Conservation (phyloP, 2,329 filamentous ascomycete species). For the Colletotrichum liaoningense region DNA sequence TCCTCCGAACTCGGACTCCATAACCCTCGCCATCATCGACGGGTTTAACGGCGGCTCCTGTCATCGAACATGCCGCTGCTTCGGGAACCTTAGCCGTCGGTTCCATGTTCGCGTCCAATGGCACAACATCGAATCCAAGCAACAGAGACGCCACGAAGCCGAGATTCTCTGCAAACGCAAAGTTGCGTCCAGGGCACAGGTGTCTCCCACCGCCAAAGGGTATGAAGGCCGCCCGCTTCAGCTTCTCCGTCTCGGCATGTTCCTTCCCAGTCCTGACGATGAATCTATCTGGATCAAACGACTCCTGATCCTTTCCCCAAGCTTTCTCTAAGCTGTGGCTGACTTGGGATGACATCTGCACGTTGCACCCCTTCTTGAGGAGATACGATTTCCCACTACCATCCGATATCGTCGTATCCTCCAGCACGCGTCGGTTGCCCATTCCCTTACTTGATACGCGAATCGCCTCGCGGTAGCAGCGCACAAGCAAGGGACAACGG, state of each 20-base stretch:
- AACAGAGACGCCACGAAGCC: constrained; percentile 44
- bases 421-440: constrained; percentile 52
- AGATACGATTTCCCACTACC: constrained; percentile 41
- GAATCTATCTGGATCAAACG: constrained; percentile 47
- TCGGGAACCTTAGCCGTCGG: background rate
- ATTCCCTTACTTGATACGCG: constrained; percentile 52
- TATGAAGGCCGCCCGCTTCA: constrained; percentile 50
- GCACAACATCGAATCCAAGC: constrained; percentile 45
- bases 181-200: constrained; percentile 52
- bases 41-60: background rate
- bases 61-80: constrained; percentile 1
- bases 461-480: constrained; percentile 57
- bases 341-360: constrained; percentile 41
- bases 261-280: constrained; percentile 28
- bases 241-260: constrained; percentile 22
- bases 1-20: constrained; percentile 13
- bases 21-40: constrained; percentile 14
- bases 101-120: constrained; percentile 15
- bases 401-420: constrained; percentile 49
- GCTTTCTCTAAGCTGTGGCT: constrained; percentile 38
- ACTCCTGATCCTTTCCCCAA: constrained; percentile 35
- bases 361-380: constrained; percentile 43
- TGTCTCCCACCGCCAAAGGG: constrained; percentile 62
- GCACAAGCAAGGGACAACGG: constrained; percentile 54
- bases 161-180: constrained; percentile 48